Conservation (phyloP, 257 asterid species). For the Paraleonurus japonicus region DNA sequence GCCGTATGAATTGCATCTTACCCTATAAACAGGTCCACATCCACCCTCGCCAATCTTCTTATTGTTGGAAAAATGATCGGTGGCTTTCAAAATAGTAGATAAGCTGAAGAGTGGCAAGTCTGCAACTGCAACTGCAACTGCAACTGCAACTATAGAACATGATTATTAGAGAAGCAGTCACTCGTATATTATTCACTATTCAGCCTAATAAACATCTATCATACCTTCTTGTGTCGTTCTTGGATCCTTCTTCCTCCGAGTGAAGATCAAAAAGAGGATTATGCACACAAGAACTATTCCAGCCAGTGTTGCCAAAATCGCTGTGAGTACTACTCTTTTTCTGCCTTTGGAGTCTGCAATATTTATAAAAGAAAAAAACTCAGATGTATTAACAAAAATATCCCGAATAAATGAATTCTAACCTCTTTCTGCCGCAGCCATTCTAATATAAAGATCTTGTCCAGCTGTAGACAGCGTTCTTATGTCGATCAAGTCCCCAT, state of each 20-base stretch:
- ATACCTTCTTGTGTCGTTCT: background rate
- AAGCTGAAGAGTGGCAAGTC: background rate
- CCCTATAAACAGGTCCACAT: constrained; percentile 10
- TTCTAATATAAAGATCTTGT: constrained; percentile 34
- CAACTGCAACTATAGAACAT: background rate
- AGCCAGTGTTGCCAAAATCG: background rate
- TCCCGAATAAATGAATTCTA: background rate
- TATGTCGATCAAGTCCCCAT: constrained; percentile 40
- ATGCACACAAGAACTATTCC: background rate
- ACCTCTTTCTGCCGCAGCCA: constrained; percentile 26
- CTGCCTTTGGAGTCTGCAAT: background rate
- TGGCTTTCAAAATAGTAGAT: background rate
- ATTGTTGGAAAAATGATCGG: background rate
- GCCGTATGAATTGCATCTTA: background rate
- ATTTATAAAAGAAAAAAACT: no score
- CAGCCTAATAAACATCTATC: background rate
- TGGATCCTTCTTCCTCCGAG: background rate
- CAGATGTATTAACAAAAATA: background rate
- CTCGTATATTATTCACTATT: background rate
- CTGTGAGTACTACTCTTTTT: background rate
- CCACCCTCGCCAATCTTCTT: constrained; percentile 6
- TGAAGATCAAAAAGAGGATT: background rate
- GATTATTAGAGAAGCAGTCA: background rate
- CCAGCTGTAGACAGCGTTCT: constrained; percentile 19
- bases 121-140: background rate